Percentiles rank a stretch among this genome's conserved stretches.
These are phyloP conservation scores for Erigeron canadensis DNA, from an alignment of 129 eudicot genomes.

Conservation along the genomic window DNA sequence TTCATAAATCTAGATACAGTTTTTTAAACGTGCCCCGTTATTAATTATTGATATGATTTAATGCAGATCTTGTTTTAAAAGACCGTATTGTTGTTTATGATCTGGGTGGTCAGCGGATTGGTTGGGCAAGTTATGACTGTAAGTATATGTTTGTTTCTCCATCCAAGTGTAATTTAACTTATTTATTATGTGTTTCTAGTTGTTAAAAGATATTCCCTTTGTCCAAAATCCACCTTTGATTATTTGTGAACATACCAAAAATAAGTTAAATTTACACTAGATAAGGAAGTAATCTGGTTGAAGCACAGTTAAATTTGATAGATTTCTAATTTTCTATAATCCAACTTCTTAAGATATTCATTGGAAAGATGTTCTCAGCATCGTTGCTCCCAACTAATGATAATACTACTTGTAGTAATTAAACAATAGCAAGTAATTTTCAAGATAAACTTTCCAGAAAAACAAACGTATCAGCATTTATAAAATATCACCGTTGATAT, in stretches of 20 bases:
- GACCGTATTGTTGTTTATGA: slow-evolving; percentile 89
- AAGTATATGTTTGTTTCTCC: slow-evolving; percentile 26
- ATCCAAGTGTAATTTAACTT: background rate
- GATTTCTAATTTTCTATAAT: background rate
- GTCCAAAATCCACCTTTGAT: background rate
- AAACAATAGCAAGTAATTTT: background rate
- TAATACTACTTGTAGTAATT: background rate
- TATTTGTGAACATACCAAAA: background rate
- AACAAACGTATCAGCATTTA: background rate
- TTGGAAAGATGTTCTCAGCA: background rate
- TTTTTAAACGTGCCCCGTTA: background rate
- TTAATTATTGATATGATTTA: background rate
- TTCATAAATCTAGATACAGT: background rate
- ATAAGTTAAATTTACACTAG: background rate
- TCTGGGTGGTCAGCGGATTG: slow-evolving; percentile 83
- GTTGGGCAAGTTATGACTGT: slow-evolving; percentile 96
- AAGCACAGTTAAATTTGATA: background rate
- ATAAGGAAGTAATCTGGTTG: background rate
- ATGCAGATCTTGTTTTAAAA: slow-evolving; percentile 85
- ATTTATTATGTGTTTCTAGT: background rate
- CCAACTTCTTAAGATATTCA: background rate
- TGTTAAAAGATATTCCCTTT: background rate
- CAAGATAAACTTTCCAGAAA: background rate
- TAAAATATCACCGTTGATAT: background rate
- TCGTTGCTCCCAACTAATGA: background rate